Evolutionary conservation across 768 basidiomycete genomes (phyloP), one percentile per base, ranked within the genome.

Genomic region (Rhodosporidiobolus sp.): DNA sequence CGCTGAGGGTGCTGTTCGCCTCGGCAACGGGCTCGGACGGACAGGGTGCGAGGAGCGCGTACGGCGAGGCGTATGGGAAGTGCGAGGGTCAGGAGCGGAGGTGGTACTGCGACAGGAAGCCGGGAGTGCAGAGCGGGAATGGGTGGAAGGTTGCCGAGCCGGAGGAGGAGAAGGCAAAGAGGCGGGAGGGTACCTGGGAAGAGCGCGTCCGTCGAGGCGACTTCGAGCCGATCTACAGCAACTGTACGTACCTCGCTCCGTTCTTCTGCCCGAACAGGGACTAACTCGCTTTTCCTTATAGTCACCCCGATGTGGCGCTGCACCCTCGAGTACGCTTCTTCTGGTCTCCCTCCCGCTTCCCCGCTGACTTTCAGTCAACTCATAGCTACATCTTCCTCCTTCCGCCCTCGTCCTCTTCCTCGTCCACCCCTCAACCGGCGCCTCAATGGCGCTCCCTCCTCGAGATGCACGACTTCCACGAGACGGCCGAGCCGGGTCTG

Each of bases 371-470:
- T 59, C 45, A n/a, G 32, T 16, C 38, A 43, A 7, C 38, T 46
- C 56, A 73, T 94, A 94, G 96, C 83, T 98, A 97, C 79, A 90
- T 98, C 63, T 93, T 96, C 79, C 83, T 94, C 61, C 75, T 82
- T 9, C 81, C 81, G 17, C 50, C 58, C 0, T 50, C 56, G 46
- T 0, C 50, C 10, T 28, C 53, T 4, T 22, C 62, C 10, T 24
- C 73, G n/a, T 56, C 70, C 52, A 76, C 77, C 58, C 64, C 78
- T n/a, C n/a, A n/a, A 56, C 74, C 55, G 14, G 20, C 34, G 6
- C 56, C 72, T 1, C 26, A 45, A 79, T 83, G 49, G 76, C 78
- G 34, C 81, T 62, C 86, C 19, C 82, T 94, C 35, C 85, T 92
- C 17, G 80, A 85, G 35, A 88, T 90, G 22, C 89, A 88, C 77